phyloP scores from a whole-genome alignment of 495 filamentous ascomycete species.

The Lineolata rhizophorae region DNA sequence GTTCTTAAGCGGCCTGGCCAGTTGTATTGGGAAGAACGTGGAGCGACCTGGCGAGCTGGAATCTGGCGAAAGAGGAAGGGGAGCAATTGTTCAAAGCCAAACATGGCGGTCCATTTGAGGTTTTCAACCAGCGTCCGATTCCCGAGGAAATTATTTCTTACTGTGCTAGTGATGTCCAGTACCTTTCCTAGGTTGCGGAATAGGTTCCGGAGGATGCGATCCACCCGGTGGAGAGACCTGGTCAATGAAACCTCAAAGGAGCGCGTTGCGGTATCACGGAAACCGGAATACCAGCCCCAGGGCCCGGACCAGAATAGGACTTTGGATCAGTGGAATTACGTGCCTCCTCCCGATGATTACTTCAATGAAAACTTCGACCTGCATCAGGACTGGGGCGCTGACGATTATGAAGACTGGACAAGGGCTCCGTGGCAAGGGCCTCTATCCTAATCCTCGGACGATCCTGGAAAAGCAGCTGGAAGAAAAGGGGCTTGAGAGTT shows the following conservation, averaged over 20 bases:
- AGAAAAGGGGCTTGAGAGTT: too few species aligned
- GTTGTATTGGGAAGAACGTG: slow-evolving; percentile 23
- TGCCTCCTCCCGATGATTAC: background rate
- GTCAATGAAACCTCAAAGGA: slow-evolving; percentile 1
- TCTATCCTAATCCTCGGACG: too few species aligned
- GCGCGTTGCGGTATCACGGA: slow-evolving; percentile 3
- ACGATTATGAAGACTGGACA: background rate
- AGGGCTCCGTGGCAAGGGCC: background rate
- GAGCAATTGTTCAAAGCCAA: slow-evolving; percentile 19
- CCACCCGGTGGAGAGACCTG: background rate
- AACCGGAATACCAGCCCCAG: slow-evolving; percentile 2
- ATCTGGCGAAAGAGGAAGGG: slow-evolving; percentile 22
- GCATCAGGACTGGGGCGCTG: background rate
- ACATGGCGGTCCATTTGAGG: slow-evolving; percentile 23
- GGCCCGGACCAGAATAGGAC: slow-evolving; percentile 1
- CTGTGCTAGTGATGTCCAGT: slow-evolving; percentile 26
- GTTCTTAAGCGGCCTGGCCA: slow-evolving; percentile 19
- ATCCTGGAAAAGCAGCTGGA: too few species aligned
- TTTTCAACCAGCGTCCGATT: slow-evolving; percentile 28
- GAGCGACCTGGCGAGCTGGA: slow-evolving; percentile 15
- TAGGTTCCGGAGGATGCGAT: background rate
- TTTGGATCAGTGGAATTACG: background rate
- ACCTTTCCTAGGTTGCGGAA: slow-evolving; percentile 19
- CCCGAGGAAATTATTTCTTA: slow-evolving; percentile 21
- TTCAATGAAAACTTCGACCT: background rate